Percentiles rank a stretch among this genome's conserved stretches.
These are phyloP conservation scores for Meyerozyma athensensis DNA, from an alignment of 1,139 yeast species.

Conservation along the genomic window DNA sequence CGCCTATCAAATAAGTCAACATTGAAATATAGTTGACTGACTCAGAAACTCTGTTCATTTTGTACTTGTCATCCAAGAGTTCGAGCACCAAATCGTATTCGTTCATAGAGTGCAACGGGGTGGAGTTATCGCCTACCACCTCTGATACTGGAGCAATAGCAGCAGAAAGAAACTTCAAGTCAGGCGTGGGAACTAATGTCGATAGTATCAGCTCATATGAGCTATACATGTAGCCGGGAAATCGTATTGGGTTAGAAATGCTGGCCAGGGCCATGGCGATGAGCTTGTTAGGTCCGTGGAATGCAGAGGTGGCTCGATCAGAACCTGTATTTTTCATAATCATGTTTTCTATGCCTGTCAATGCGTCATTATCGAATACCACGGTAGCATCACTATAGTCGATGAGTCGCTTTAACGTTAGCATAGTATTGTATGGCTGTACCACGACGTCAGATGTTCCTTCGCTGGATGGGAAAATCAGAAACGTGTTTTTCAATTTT, in stretches of 20 bases:
- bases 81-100: conserved; percentile 86
- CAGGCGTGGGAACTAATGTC: conserved; percentile 83
- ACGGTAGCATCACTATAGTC: conserved; percentile 82
- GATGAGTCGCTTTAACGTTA: conserved; percentile 75
- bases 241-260: conserved; percentile 80
- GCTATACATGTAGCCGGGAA: conserved; percentile 89
- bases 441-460: conserved; percentile 89
- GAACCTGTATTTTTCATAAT: conserved; percentile 14
- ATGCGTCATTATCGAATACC: conserved; percentile 86
- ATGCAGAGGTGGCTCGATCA: conserved; percentile 38
- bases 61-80: conserved; percentile 69
- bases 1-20: conserved; percentile 73
- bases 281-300: conserved; percentile 76
- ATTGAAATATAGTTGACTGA: conserved; percentile 58
- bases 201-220: conserved; percentile 81
- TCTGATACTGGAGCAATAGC: conserved; percentile 82
- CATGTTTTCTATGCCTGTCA: conserved; percentile 58
- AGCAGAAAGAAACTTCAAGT: conserved; percentile 79
- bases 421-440: conserved; percentile 87
- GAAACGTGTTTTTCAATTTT: conserved; percentile 78
- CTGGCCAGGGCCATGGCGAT: conserved; percentile 84
- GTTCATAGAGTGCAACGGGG: conserved; percentile 59
- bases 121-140: conserved; percentile 20
- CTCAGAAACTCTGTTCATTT: conserved; percentile 59
- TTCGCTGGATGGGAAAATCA: conserved; percentile 78